A percentile compares a stretch with the other conserved stretches of the same genome.
These are phyloP conservation scores for Aspergillus sclerotialis DNA, from an alignment of 2,329 filamentous ascomycete species.

Conservation along the genomic window DNA sequence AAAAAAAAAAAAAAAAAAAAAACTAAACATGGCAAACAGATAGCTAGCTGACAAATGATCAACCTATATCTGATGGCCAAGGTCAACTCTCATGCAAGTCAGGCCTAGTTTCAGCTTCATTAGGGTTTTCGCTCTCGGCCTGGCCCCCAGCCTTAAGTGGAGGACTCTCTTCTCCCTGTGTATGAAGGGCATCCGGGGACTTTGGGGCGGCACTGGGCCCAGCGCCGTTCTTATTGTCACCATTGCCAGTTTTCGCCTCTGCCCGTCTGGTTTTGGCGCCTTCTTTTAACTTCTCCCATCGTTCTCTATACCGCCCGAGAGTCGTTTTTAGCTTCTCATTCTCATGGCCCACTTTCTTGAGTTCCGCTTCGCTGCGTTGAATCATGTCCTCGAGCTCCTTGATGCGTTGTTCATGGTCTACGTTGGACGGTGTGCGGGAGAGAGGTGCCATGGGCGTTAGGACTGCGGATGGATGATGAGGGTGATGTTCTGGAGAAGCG, in stretches of 20 bases:
- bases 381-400: constrained; percentile 64
- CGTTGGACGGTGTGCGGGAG: constrained; percentile 11
- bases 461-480: constrained; percentile 23
- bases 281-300: constrained; percentile 64
- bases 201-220: background rate
- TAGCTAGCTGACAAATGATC: no score
- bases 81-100: constrained; percentile 1
- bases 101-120: background rate
- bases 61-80: background rate
- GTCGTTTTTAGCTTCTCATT: constrained; percentile 54
- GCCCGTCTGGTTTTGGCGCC: constrained; percentile 45
- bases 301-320: constrained; percentile 52
- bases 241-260: constrained; percentile 10
- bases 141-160: background rate
- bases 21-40: no score
- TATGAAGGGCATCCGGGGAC: background rate
- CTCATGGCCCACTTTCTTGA: constrained; percentile 56
- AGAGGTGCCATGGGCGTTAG: constrained; percentile 16
- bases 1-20: no score
- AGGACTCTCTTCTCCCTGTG: background rate
- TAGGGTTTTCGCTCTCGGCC: constrained; percentile 1
- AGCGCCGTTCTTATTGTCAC: background rate
- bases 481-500: constrained; percentile 21
- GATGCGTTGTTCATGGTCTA: constrained; percentile 46
- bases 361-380: constrained; percentile 49